Evolutionary conservation across 306 rosid genomes (phyloP).

Genomic region (Fagus crenata): DNA sequence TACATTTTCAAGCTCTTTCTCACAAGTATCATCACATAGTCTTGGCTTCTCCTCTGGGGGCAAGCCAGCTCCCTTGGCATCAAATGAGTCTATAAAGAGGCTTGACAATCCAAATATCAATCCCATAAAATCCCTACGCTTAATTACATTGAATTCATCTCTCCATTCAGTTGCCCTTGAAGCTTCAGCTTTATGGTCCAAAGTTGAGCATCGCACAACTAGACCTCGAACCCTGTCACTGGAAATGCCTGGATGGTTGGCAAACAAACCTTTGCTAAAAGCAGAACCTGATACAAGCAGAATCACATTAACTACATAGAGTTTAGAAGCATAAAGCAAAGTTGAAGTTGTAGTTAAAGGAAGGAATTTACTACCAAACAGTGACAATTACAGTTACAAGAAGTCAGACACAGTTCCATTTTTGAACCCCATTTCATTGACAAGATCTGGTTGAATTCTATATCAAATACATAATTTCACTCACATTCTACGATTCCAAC

Average conservation of each 20-base stretch:
- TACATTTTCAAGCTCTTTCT: slow-evolving; percentile 98
- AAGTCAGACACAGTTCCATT: neutral
- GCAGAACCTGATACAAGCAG: slow-evolving; percentile 42
- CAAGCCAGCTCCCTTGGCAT: slow-evolving; percentile 81
- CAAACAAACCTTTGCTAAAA: slow-evolving; percentile 30
- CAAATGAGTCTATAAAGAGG: slow-evolving; percentile 45
- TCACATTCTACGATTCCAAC: neutral
- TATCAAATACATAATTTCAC: neutral
- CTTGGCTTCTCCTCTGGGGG: slow-evolving; percentile 85
- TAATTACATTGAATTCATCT: slow-evolving; percentile 32
- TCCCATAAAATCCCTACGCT: slow-evolving; percentile 71
- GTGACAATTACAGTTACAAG: neutral
- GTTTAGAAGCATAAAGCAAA: neutral
- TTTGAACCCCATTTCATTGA: neutral
- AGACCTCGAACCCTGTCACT: slow-evolving; percentile 35
- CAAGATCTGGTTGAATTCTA: neutral
- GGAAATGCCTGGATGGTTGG: slow-evolving; percentile 38
- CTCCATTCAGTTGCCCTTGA: slow-evolving; percentile 34
- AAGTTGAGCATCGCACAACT: slow-evolving; percentile 32
- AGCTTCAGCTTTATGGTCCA: slow-evolving; percentile 30
- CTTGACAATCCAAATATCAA: slow-evolving; percentile 59
- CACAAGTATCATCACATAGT: slow-evolving; percentile 73
- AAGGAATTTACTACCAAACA: neutral
- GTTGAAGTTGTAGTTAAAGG: neutral
- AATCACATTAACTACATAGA: slow-evolving; percentile 4